Conservation (phyloP, 2,329 filamentous ascomycete species). For the Paramyrothecium roridum region DNA sequence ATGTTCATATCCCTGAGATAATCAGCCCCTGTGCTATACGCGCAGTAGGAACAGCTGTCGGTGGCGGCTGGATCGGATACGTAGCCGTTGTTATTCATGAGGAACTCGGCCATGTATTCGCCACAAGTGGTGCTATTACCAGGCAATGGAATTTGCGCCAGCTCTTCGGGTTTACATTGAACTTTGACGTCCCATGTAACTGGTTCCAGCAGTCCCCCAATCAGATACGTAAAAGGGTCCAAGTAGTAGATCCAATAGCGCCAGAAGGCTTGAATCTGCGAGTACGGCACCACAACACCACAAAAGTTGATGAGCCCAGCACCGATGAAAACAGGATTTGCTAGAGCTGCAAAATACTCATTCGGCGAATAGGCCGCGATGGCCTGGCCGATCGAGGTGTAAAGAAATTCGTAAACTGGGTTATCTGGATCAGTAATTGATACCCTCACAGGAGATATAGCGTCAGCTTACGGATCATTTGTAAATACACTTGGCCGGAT, state of each 20-base stretch:
- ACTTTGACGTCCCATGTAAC: constrained; percentile 35
- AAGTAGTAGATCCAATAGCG: constrained; percentile 35
- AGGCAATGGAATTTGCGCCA: constrained; percentile 6
- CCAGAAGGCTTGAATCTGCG: constrained; percentile 18
- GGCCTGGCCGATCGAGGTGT: constrained; percentile 37
- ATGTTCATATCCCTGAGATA: constrained; percentile 13
- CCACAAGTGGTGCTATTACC: constrained; percentile 8
- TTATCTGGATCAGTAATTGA: constrained; percentile 12
- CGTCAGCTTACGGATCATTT: constrained; percentile 40
- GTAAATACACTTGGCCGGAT: constrained; percentile 40
- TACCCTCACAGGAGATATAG: background rate
- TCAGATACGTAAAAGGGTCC: constrained; percentile 38
- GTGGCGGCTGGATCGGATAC: constrained; percentile 8
- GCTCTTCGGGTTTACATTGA: constrained; percentile 26
- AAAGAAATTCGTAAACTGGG: constrained; percentile 35
- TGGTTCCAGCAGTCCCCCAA: constrained; percentile 32
- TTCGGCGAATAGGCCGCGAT: constrained; percentile 49
- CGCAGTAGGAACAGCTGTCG: constrained; percentile 11
- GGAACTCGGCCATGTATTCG: constrained; percentile 14
- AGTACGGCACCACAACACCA: constrained; percentile 18
- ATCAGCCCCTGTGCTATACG: constrained; percentile 10
- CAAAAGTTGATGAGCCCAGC: constrained; percentile 21
- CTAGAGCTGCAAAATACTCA: constrained; percentile 43
- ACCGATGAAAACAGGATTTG: constrained; percentile 41
- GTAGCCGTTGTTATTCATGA: constrained; percentile 9